Base-by-base conservation (phyloP, 2,329 filamentous ascomycete genomes). In the Ophiosphaerella narmari region DNA sequence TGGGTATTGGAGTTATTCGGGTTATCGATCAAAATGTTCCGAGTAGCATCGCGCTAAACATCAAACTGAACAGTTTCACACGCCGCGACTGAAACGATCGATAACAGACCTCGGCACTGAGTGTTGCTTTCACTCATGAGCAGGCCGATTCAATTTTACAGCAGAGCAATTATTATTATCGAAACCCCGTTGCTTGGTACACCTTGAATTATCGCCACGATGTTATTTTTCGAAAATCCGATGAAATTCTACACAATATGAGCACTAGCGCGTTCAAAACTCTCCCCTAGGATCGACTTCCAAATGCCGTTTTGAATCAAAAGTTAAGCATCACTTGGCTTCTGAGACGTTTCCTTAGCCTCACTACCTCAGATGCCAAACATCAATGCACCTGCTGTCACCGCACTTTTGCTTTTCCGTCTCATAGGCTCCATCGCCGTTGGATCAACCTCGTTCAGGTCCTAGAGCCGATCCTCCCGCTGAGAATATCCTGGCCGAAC, bases 11-110 rank as follows among this genome's bases (percentile, higher is more conserved):
- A 55, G 57, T 56, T 61, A 53, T 50, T 49, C 45, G 54, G 43
- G 47, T 50, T 34, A 34, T 33, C 48, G n/a, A 23, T 21, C 39
- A 39, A 35, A 31, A 18, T 43, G 21, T 42, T 43, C 48, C 44
- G 52, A 48, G 37, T 48, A 50, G 44, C 46, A 45, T 39, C 33
- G 46, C 60, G 52, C 63, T 59, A 65, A 52, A 57, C 50, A 50
- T 52, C 52, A 66, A 65, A 63, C 63, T 50, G 50, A 55, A 52
- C 52, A 57, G 62, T 66, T 67, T 67, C 63, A 65, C 37, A 40
- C 48, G 29, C 40, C 35, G 16, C 47, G 35, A 51, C 54, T 57
- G 57, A 60, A 60, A 60, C 57, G 46, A 57, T 46, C 37, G 32
- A 51, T 45, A 13, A 42, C 21, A 41, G 35, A 50, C 39, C 31